phyloP scores from a whole-genome alignment of 2,329 filamentous ascomycete genomes.

The Diaporthe sp. region DNA sequence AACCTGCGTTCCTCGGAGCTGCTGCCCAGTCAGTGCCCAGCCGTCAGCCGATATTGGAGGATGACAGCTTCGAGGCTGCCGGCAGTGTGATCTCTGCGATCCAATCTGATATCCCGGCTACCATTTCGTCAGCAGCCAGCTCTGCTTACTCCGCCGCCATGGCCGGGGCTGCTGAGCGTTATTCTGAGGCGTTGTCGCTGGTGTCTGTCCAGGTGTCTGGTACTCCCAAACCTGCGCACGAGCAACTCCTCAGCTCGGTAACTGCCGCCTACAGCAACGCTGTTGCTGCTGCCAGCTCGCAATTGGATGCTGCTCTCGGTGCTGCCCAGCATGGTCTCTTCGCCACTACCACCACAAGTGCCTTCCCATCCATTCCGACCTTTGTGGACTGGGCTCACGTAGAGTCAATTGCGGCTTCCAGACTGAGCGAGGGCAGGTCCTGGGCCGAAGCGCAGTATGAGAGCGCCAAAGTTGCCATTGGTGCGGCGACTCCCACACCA shows the following conservation, averaged over 20 bases:
- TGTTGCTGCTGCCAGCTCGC: slow-evolving; percentile 71
- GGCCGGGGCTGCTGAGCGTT: slow-evolving; percentile 76
- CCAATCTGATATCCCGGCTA: slow-evolving; percentile 51
- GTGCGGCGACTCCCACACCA: slow-evolving; percentile 72
- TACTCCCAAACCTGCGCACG: slow-evolving; percentile 77
- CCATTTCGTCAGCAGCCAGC: slow-evolving; percentile 46
- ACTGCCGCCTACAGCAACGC: slow-evolving; percentile 78
- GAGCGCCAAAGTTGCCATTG: slow-evolving; percentile 75
- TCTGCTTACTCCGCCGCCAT: slow-evolving; percentile 75
- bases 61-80: slow-evolving; percentile 57
- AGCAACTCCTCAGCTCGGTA: slow-evolving; percentile 78
- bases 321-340: slow-evolving; percentile 66
- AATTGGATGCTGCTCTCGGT: slow-evolving; percentile 68
- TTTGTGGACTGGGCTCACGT: slow-evolving; percentile 63
- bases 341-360: slow-evolving; percentile 59
- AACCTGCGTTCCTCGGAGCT: slow-evolving; percentile 64
- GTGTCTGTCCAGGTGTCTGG: slow-evolving; percentile 78
- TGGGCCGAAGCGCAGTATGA: slow-evolving; percentile 80
- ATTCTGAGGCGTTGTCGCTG: slow-evolving; percentile 76
- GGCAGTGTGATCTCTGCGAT: slow-evolving; percentile 53
- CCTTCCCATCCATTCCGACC: slow-evolving; percentile 53
- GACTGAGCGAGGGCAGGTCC: slow-evolving; percentile 77
- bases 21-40: slow-evolving; percentile 65
- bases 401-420: slow-evolving; percentile 77
- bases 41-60: slow-evolving; percentile 64